Conservation (phyloP, 768 basidiomycete genomes). For the Lactifluus pinguis region DNA sequence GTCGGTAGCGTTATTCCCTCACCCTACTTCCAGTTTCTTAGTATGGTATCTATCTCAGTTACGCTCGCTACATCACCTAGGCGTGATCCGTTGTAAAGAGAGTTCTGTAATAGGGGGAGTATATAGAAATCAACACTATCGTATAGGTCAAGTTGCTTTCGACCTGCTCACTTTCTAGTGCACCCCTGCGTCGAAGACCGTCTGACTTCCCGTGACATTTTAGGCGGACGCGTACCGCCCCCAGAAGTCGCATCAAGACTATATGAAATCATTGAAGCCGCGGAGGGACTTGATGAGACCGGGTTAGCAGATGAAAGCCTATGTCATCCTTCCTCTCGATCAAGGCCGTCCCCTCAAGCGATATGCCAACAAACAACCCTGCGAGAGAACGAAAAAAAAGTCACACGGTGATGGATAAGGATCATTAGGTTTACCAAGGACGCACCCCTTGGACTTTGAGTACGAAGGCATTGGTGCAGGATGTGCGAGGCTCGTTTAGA, state of each 20-base stretch:
- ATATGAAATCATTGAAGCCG: conserved; percentile 96
- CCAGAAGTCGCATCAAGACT: conserved; percentile 88
- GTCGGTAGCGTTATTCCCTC: too few species aligned
- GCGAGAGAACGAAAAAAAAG: conserved; percentile 5
- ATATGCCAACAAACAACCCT: conserved; percentile 93
- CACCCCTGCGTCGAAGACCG: conserved; percentile 72
- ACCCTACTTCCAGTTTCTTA: too few species aligned
- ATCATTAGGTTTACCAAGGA: neutral
- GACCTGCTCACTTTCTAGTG: conserved; percentile 11
- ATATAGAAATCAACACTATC: neutral
- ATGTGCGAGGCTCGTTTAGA: conserved; percentile 80
- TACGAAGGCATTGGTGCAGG: conserved; percentile 98
- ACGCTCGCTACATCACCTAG: neutral
- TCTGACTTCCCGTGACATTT: conserved; percentile 70
- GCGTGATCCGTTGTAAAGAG: neutral
- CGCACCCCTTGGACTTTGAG: conserved; percentile 87
- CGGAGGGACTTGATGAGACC: conserved; percentile 84
- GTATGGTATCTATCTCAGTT: too few species aligned
- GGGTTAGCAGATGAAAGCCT: conserved; percentile 70
- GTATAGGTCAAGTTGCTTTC: neutral
- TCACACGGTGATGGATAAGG: neutral
- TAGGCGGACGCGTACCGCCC: conserved; percentile 91
- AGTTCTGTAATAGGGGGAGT: neutral
- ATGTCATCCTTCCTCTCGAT: conserved; percentile 91
- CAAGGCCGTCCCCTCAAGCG: conserved; percentile 87